Evolutionary conservation across 352 stramenopile genomes (phyloP), one percentile per base, ranked within the genome.

Genomic region (Phytophthora ramorum): DNA sequence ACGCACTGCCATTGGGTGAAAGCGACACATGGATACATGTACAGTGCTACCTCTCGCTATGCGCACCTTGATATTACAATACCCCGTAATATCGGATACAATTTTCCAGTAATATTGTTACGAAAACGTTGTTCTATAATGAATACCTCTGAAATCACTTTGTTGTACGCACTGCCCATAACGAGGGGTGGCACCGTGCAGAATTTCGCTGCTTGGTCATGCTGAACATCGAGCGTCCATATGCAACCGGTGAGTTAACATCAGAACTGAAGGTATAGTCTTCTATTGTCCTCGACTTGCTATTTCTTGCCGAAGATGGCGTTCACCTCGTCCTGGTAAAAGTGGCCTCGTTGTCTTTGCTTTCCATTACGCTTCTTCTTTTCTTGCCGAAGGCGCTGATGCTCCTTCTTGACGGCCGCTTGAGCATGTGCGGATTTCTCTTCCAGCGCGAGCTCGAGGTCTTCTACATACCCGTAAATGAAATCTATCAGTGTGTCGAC

Each of bases 381-480:
- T 30, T 73, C 57, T 35, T 43, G 55, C 46, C 34, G 43, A 28
- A 58, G 52, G 24, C 43, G 63, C 22, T 63, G 60, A 6, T 75
- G 52, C 34, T 73, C 49, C 28, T 66, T 63, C 22, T 41, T 72
- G 0, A 30, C 41, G 26, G 43, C 38, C 22, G 57, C 53, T 44
- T 76, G 53, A 34, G 17, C 35, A 3, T 5, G 44, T 37, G 46
- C 22, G 6, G 69, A 71, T 54, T 68, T 75, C 20, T 75, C 40
- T 17, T 81, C 64, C 9, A 93, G 49, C 7, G 82, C 79, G 26
- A 73, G 69, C 22, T 90, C 84, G 40, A 93, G 69, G n/a, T 85
- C 69, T 61, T 93, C 70, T 12, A 88, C 54, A 40, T 90, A 73
- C 47, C 88, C 78, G 49, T 83, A 89, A 13, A 92, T 66, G 17